These are phyloP conservation scores for Fusarium aywerte DNA, from an alignment of 2,329 filamentous ascomycete genomes.

Conservation along the genomic window DNA sequence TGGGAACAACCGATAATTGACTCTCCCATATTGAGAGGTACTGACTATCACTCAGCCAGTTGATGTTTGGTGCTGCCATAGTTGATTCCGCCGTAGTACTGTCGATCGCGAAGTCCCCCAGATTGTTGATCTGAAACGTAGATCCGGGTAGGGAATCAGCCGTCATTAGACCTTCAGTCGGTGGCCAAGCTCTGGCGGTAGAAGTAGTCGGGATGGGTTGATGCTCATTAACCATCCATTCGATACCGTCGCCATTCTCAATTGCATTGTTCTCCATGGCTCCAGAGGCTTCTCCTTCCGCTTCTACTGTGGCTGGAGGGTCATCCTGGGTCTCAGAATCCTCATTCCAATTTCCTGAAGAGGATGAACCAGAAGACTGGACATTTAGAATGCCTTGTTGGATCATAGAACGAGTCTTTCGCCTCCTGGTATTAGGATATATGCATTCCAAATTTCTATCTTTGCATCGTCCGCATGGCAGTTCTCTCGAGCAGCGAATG, in stretches of 20 bases:
- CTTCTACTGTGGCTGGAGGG: neutral
- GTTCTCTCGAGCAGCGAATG: conserved; percentile 32
- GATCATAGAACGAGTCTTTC: conserved; percentile 1
- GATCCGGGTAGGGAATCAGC: neutral
- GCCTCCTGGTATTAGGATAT: conserved; percentile 9
- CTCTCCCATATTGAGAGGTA: conserved; percentile 13
- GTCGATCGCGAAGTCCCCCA: neutral
- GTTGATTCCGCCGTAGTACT: neutral
- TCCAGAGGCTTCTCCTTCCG: neutral
- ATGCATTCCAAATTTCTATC: conserved; percentile 15
- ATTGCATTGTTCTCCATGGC: neutral
- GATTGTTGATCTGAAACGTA: conserved; percentile 8
- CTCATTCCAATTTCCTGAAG: neutral
- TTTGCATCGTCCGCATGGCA: conserved; percentile 24
- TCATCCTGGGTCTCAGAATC: neutral
- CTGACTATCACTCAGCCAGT: conserved; percentile 19
- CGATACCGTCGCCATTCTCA: neutral
- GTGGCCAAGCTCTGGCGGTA: neutral
- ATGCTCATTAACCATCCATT: neutral
- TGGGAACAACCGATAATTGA: neutral
- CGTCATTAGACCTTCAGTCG: neutral
- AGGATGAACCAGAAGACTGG: neutral
- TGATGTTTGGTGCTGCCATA: neutral
- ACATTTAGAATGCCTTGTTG: neutral
- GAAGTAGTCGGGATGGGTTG: neutral